Base-by-base conservation (phyloP, 345 rosid species). In the Luvunga scandens region DNA sequence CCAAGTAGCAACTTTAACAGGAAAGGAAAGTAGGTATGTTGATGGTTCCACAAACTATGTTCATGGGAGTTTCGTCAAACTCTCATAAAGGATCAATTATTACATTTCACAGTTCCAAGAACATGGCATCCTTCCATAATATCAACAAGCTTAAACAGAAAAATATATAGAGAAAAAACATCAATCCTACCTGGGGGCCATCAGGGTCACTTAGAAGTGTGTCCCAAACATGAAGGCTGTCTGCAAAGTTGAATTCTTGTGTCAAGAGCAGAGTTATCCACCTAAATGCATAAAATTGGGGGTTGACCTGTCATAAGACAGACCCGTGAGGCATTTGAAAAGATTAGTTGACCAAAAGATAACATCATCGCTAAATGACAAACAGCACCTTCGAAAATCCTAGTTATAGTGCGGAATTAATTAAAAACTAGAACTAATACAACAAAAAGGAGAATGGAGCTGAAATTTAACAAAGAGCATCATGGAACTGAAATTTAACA, bases 201-300 rank as follows among this genome's bases (percentile, higher is more conserved):
- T 92, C 97, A 5, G 94, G 93, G 76, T 95, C 99, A 64, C 99
- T 93, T 64, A 95, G 87, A 75, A 95, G 97, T 2, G 94, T 87
- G 82, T 95, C 98, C 99, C 99, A 95, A 60, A 95, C 91, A 79
- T 90, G 98, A 80, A 95, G 95, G 81, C 95, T 87, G 81, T 91
- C 98, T 0, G 92, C 91, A 63, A 95, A 95, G 84, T 92, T 88
- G 89, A 93, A 95, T 77, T 95, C 99, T 80, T 94, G 99, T 4
- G 99, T 95, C 87, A 95, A 86, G 39, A 95, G 95, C 74, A 95
- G 95, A 72, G 99, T 95, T 82, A 95, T 95, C 99, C 99, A 95
- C 86, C 99, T 88, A 82, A 95, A 95, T n/a, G 98, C 98, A 69
- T 95, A 95, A 75, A 95, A 95, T 50, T 93, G 98, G 63, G 98